A percentile compares a stretch with the other conserved stretches of the same genome.
Evolutionary conservation across 257 asterid genomes (phyloP).

Genomic region (Solanum paucissectum): DNA sequence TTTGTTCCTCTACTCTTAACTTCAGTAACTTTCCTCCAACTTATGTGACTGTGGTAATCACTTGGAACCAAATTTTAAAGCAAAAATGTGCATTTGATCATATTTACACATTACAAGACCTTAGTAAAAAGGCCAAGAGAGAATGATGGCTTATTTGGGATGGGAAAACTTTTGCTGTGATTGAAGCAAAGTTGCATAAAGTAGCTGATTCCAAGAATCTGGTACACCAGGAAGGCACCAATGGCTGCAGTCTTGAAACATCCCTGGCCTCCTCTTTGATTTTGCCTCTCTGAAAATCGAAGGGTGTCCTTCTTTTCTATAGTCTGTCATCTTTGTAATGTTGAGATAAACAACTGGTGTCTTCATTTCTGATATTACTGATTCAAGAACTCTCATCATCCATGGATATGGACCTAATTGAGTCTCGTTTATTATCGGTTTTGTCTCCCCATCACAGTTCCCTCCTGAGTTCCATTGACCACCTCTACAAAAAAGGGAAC

Average conservation of each 20-base stretch:
- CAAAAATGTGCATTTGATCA: background rate
- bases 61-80: background rate
- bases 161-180: background rate
- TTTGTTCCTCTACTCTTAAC: background rate
- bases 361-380: conserved; percentile 28
- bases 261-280: conserved; percentile 2
- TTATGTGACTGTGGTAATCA: background rate
- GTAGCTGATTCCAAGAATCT: conserved; percentile 48
- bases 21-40: background rate
- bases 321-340: conserved; percentile 46
- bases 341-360: conserved; percentile 39
- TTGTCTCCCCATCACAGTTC: conserved; percentile 40
- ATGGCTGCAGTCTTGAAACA: conserved; percentile 57
- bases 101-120: background rate
- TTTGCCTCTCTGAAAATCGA: conserved; percentile 30
- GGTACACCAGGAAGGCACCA: conserved; percentile 16
- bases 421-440: conserved; percentile 30
- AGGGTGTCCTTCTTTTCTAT: conserved; percentile 60
- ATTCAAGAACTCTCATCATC: conserved; percentile 51
- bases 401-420: conserved; percentile 43
- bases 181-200: conserved; percentile 25
- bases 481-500: conserved; percentile 16
- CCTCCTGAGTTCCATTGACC: conserved; percentile 23
- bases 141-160: background rate
- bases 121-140: background rate